These are phyloP conservation scores for Ceratocystis eucalypticola DNA, from an alignment of 2,329 filamentous ascomycete species.

Conservation along the genomic window DNA sequence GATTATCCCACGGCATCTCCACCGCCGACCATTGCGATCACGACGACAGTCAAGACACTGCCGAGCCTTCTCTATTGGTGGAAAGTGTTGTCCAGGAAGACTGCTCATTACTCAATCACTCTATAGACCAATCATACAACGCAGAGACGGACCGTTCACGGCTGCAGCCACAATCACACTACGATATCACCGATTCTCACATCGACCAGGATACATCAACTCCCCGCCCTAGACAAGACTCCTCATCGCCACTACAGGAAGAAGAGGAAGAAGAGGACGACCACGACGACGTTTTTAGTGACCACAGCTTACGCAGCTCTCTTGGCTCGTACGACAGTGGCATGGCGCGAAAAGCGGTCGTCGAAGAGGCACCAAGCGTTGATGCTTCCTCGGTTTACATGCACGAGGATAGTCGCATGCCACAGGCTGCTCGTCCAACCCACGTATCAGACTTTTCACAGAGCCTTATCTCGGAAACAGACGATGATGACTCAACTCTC, in stretches of 20 bases:
- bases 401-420: slow-evolving; percentile 19
- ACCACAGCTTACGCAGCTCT: slow-evolving; percentile 43
- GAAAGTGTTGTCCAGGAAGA: slow-evolving; percentile 7
- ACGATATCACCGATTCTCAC: slow-evolving; percentile 12
- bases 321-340: slow-evolving; percentile 36
- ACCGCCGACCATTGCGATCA: not conserved
- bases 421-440: slow-evolving; percentile 28
- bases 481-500: slow-evolving; percentile 1
- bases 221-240: slow-evolving; percentile 10
- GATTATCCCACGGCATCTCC: not conserved
- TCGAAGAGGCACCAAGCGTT: slow-evolving; percentile 20
- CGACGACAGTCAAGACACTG: not conserved
- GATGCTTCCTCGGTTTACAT: slow-evolving; percentile 8
- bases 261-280: slow-evolving; percentile 29
- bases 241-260: slow-evolving; percentile 36
- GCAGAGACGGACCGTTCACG: slow-evolving; percentile 9
- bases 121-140: slow-evolving; percentile 18
- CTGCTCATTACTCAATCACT: slow-evolving; percentile 16
- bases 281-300: slow-evolving; percentile 44
- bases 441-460: slow-evolving; percentile 40
- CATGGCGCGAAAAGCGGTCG: slow-evolving; percentile 24
- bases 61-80: not conserved
- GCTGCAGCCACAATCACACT: slow-evolving; percentile 11
- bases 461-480: slow-evolving; percentile 38
- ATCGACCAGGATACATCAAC: slow-evolving; percentile 4